Base-by-base conservation (phyloP, 2,329 filamentous ascomycete genomes). In the Huntiella moniliformis region DNA sequence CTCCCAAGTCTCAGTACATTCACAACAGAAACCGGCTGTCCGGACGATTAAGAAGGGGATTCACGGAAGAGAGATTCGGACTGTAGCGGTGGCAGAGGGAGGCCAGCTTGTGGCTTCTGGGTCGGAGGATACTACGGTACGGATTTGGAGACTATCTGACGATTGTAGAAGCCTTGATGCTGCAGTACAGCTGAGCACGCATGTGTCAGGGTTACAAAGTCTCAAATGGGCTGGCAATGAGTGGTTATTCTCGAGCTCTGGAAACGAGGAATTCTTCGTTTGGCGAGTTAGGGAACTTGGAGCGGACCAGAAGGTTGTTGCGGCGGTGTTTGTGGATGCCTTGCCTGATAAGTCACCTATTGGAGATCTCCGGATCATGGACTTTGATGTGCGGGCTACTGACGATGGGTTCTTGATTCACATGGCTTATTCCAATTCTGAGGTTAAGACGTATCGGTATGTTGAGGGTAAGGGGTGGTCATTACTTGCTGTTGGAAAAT, bases 231-330 rank as follows among this genome's bases (percentile, higher is more conserved):
- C 81, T 1, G 69, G 73, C 40, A 73, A 79, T 2, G 59, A 66
- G 1, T 81, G 79, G 53, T 71, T 98, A 2, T 82, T 96, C 57
- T 94, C 83, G 52, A 87, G 84, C 54, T 85, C 75, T 4, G 91
- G 87, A 0, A 79, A 77, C 50, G 88, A 95, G 58, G 88, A 98
- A 60, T 80, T 96, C 52, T 88, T 79, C 54, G 71, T 87, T 8
- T 98, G 91, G 88, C 70, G 73, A 36, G 60, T 88, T 32, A 66
- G 65, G 40, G 56, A 56, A 8, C 58, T 82, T 5, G 66, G 75
- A 18, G 64, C 67, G 1, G 61, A 56, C 10, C 67, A 68, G 42
- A 53, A 53, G 11, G 67, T 69, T 3, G 59, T 77, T 2, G 73
- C 70, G 0, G 65, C 78, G 2, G 59, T 73, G 10, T 71, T 72